phyloP scores from a whole-genome alignment of 352 stramenopile genomes.

The Phytophthora chlamydospora region DNA sequence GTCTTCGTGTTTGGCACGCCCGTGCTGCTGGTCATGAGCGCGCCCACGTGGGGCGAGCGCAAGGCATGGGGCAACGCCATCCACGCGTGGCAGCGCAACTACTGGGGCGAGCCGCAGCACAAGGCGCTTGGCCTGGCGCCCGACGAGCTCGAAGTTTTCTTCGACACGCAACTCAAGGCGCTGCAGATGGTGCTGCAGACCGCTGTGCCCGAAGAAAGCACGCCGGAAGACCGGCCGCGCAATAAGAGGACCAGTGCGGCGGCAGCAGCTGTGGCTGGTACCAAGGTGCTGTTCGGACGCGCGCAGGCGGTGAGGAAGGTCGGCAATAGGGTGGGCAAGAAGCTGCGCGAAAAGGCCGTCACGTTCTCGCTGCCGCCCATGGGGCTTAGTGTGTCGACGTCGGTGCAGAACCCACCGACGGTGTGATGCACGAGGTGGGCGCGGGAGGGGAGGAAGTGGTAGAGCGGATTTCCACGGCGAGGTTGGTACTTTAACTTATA shows the following conservation, averaged over 20 bases:
- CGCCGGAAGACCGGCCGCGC: slow-evolving; percentile 23
- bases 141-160: slow-evolving; percentile 77
- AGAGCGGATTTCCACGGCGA: not conserved
- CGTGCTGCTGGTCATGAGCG: slow-evolving; percentile 62
- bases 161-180: slow-evolving; percentile 65
- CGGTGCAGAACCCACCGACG: slow-evolving; percentile 52
- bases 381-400: slow-evolving; percentile 66
- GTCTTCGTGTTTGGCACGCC: slow-evolving; percentile 69
- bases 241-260: slow-evolving; percentile 24
- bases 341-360: slow-evolving; percentile 64
- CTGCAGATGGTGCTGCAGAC: slow-evolving; percentile 58
- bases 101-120: slow-evolving; percentile 85
- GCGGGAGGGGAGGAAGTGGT: not conserved
- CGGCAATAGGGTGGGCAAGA: slow-evolving; percentile 68
- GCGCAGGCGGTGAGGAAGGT: slow-evolving; percentile 69
- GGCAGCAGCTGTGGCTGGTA: slow-evolving; percentile 35
- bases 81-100: slow-evolving; percentile 87
- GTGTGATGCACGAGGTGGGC: slow-evolving; percentile 21
- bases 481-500: slow-evolving; percentile 23
- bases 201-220: slow-evolving; percentile 7
- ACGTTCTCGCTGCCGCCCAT: slow-evolving; percentile 80
- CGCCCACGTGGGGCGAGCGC: slow-evolving; percentile 76
- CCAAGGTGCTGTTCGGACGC: slow-evolving; percentile 56
- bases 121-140: slow-evolving; percentile 45
- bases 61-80: slow-evolving; percentile 89